Evolutionary conservation across 164 flowering plant species (phyloP).

Genomic region (Cinnamomum micranthum): DNA sequence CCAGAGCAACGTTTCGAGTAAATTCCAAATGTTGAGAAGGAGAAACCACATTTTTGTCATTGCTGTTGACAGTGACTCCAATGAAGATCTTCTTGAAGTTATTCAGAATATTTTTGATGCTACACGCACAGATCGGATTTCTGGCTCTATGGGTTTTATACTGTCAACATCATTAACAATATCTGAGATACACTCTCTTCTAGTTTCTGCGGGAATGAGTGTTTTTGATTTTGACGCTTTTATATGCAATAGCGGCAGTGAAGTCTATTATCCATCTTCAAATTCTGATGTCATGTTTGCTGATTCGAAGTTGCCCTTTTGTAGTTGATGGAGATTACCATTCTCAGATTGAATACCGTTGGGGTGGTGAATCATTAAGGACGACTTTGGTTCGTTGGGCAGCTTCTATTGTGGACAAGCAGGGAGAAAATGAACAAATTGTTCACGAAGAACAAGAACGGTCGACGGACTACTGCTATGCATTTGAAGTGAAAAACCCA

Average conservation of each 20-base stretch:
- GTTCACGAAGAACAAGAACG: constrained; percentile 50
- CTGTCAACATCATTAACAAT: constrained; percentile 77
- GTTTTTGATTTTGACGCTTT: constrained; percentile 80
- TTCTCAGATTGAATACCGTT: constrained; percentile 86
- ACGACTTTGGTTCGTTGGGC: constrained; percentile 88
- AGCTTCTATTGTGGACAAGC: constrained; percentile 48
- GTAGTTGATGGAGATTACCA: constrained; percentile 75
- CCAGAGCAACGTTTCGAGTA: constrained; percentile 31
- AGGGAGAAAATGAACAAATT: constrained; percentile 43
- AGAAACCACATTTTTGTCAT: constrained; percentile 69
- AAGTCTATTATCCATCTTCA: constrained; percentile 69
- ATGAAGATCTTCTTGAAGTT: constrained; percentile 34
- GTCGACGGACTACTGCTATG: constrained; percentile 65
- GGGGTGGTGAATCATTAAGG: constrained; percentile 95
- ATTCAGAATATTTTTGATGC: constrained; percentile 50
- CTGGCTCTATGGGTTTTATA: constrained; percentile 71
- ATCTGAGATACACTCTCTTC: constrained; percentile 58
- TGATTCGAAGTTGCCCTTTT: constrained; percentile 42
- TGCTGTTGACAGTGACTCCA: constrained; percentile 58
- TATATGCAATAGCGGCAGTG: constrained; percentile 95
- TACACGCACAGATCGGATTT: constrained; percentile 42
- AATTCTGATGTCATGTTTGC: constrained; percentile 44
- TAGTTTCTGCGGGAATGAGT: constrained; percentile 53
- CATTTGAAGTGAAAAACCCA: constrained; percentile 61
- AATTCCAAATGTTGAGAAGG: constrained; percentile 66